phyloP scores from a whole-genome alignment of 352 stramenopile species.

The Thalassiosira ordinaria region DNA sequence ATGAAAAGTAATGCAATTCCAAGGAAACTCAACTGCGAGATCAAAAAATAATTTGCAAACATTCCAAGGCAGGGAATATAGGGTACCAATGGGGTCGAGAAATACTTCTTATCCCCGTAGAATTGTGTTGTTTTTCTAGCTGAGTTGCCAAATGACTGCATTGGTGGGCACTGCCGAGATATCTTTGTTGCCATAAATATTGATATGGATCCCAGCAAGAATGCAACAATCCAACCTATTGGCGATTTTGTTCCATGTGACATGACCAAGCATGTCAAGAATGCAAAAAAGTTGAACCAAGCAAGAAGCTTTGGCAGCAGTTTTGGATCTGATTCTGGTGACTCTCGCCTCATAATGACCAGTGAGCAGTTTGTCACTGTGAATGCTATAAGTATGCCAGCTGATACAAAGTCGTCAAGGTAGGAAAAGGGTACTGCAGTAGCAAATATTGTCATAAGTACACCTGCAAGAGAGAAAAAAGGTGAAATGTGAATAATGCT shows the following conservation, averaged over 20 bases:
- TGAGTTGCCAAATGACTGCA: slow-evolving; percentile 38
- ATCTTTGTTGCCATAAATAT: slow-evolving; percentile 45
- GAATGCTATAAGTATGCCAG: slow-evolving; percentile 78
- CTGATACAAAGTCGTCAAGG: slow-evolving; percentile 78
- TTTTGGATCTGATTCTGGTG: slow-evolving; percentile 41
- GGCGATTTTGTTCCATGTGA: slow-evolving; percentile 32
- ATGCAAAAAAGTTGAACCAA: slow-evolving; percentile 63
- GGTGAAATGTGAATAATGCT: background rate
- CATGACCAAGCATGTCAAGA: slow-evolving; percentile 53
- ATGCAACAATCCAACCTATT: slow-evolving; percentile 39
- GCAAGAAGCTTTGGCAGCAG: slow-evolving; percentile 49
- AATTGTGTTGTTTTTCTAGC: slow-evolving; percentile 27
- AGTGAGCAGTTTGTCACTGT: slow-evolving; percentile 75
- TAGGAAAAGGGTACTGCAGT: slow-evolving; percentile 78
- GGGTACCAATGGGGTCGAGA: slow-evolving; percentile 69
- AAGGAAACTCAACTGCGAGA: slow-evolving; percentile 70
- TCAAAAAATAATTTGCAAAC: slow-evolving; percentile 82
- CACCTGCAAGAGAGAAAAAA: slow-evolving; percentile 17
- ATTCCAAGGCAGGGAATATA: slow-evolving; percentile 73
- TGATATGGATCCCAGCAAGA: slow-evolving; percentile 30
- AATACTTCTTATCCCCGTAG: slow-evolving; percentile 49
- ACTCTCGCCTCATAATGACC: slow-evolving; percentile 63
- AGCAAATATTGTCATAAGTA: slow-evolving; percentile 75
- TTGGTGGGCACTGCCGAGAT: slow-evolving; percentile 39
- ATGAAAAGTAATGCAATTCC: slow-evolving; percentile 68